Base-by-base conservation (phyloP, 345 rosid genomes). In the Sisymbrium irio region DNA sequence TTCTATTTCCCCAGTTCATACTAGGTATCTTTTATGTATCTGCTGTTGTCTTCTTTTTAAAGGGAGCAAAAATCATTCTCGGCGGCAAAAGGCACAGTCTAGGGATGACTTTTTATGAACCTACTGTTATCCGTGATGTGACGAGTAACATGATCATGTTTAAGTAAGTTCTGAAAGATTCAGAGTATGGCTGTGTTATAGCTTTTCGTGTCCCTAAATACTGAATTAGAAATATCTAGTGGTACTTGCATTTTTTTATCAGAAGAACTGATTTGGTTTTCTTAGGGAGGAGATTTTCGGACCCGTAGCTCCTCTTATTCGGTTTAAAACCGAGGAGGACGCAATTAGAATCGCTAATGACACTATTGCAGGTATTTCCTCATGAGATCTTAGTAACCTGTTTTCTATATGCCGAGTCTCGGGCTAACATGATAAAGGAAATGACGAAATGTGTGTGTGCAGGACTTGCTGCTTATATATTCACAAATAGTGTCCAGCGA, bases 381-480 rank as follows among this genome's bases (percentile, higher is more conserved):
- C 58, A 7, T 63, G 45, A 58, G 46, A 56, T 17, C 57, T 57
- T 19, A 37, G 71, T 41, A 51, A 63, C 19, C 36, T 19, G 36
- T 10, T 14, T 15, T 41, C 6, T 53, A 41, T 25, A 35, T 53
- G 39, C 18, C 46, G 4, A 65, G 25, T 71, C 56, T 39, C 46
- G 42, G 49, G 9, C 45, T 54, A 32, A 32, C 54, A 73, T 53
- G 37, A 60, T 40, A 44, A 13, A 70, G 35, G 54, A 62, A 19
- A 63, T 28, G 17, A 13, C 7, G 32, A 51, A 51, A 50, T 35
- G 44, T 39, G 41, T 25, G 46, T 18, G 51, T 84, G 80, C 84
- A 95, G 97, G 97, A 71, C 83, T 95, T 79, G 97, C 99, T 78
- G 98, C 98, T 13, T 95, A 88, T 73, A 59, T 95, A 73, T 95